Evolutionary conservation across 306 rosid species (phyloP), one percentile per base, ranked within the genome.

Genomic region (Cucumis hystrix): DNA sequence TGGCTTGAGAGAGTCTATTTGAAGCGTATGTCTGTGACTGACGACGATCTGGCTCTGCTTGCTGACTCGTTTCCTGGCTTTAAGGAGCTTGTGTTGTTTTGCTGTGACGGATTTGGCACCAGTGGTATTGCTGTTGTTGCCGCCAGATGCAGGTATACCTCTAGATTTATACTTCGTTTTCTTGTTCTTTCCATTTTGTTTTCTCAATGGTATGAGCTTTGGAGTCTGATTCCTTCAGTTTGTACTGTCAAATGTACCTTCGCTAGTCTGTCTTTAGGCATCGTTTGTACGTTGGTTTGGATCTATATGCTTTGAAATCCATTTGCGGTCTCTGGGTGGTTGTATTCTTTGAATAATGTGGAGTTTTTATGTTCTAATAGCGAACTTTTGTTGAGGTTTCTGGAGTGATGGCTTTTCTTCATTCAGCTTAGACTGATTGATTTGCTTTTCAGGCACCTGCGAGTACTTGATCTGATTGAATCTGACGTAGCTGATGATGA

Each of bases 71-170:
- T 89, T 45, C 54, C 89, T 5, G 82, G 73, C 14, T 91, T 93
- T 45, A 86, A 87, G 64, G 98, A 93, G 82, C 97, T 93, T 10
- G 82, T 85, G 17, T 91, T 93, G 21, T 90, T 88, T 2, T 91
- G 98, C 81, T 93, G 98, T 57, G 95, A 89, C 6, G 97, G 90
- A 4, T 93, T 93, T 43, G 86, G 93, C 57, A 89, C 98, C 43
- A 73, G 77, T 30, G 97, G 97, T 20, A 92, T 93, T 56, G 93
- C 91, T 65, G 78, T 73, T 14, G 63, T 93, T 43, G 93, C 90
- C 30, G 64, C 78, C 74, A 88, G 82, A 85, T 93, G 95, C 91
- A 89, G 97, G 93, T 92, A 82, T 45, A 77, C 47, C 64, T 52
- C 20, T 52, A 3, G 37, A 18, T 20, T 57, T 41, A 25, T 7